Base-by-base conservation (phyloP, 2,329 filamentous ascomycete species). In the Kalmusia sp. region DNA sequence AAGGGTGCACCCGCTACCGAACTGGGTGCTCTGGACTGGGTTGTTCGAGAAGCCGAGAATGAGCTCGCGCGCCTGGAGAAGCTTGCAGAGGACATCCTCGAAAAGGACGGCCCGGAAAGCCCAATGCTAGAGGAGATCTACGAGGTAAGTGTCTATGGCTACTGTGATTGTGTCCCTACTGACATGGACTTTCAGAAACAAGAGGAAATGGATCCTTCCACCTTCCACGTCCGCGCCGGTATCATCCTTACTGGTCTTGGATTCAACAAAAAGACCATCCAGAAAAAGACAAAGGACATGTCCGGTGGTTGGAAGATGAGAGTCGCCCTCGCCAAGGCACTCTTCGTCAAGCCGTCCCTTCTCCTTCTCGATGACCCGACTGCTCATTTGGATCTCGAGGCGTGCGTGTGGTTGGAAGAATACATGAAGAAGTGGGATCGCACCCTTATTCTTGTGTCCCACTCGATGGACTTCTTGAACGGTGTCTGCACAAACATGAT, bases 221-320 rank as follows among this genome's bases (percentile, higher is more conserved):
- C 96, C 47, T 99, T 99, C 80, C 83, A 92, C 72, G 96, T 93
- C 57, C 92, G 95, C 74, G 95, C 95, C 57, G 96, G 93, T 51
- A 88, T 97, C 63, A 99, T 99, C 75, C 80, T 99, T 67, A 99
- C 95, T 51, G 95, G 95, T 92, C 90, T 99, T 54, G 95, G 95
- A 64, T 99, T 99, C 87, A 96, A 99, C 88, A 98, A 98, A 84
- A 80, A 79, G 67, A 99, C 96, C 51, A 98, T 99, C 74, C 83
- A 96, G 79, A 99, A 99, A 87, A 97, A 96, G 87, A 99, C 96
- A 69, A 99, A 98, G 86, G 96, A 99, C 77, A 99, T 99, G 96
- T 99, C 95, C 63, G 95, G 95, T 91, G 95, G 95, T 69, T 99
- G 95, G 95, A 88, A 93, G 84, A 99, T 99, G 95, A 92, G 96